Evolutionary conservation across 1,284 basidiomycete genomes (phyloP).

Genomic region (Abortiporus biennis): DNA sequence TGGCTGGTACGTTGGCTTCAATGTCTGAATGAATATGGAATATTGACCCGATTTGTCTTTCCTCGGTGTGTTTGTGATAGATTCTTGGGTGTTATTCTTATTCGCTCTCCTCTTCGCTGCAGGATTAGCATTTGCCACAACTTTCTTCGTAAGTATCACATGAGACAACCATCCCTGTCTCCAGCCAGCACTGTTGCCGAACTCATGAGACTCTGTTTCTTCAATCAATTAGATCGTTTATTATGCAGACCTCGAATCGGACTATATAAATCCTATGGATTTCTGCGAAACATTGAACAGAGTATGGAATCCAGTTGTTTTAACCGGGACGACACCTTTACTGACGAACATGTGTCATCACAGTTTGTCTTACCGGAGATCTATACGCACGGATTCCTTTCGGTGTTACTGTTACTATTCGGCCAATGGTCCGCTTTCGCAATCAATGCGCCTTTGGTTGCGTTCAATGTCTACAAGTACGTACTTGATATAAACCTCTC

Average conservation of each 20-base stretch:
- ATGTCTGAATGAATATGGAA: no score
- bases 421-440: conserved; percentile 95
- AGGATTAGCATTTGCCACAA: conserved; percentile 91
- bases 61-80: no score
- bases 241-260: conserved; percentile 97
- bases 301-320: conserved; percentile 39
- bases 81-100: conserved; percentile 67
- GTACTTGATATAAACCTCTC: conserved; percentile 22
- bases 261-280: conserved; percentile 99
- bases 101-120: conserved; percentile 92
- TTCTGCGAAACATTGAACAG: conserved; percentile 99
- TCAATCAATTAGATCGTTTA: conserved; percentile 84
- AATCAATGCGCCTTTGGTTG: conserved; percentile 86
- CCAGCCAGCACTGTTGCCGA: neutral
- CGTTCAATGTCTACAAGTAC: conserved; percentile 93
- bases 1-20: no score
- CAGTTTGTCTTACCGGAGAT: conserved; percentile 99
- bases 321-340: neutral
- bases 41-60: no score
- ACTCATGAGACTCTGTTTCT: neutral
- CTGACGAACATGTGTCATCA: neutral
- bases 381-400: conserved; percentile 88
- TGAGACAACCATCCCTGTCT: neutral
- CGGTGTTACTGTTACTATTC: conserved; percentile 81
- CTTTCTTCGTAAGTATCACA: conserved; percentile 82